These are phyloP conservation scores for Amylostereum chailletii DNA, from an alignment of 1,284 basidiomycete species.

Conservation along the genomic window DNA sequence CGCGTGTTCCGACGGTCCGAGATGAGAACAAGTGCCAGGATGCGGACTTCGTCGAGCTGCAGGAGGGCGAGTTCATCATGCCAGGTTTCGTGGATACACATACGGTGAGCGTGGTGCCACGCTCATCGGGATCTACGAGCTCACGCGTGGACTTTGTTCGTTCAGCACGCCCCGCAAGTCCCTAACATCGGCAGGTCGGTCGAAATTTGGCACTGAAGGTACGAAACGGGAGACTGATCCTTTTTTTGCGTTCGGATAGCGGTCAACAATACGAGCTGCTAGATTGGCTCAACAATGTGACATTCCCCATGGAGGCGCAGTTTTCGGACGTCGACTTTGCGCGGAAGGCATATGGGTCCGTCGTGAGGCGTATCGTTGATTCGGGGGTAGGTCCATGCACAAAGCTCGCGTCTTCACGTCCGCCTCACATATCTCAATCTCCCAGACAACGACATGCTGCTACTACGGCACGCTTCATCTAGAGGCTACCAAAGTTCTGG, in stretches of 20 bases:
- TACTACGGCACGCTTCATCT: constrained; percentile 86
- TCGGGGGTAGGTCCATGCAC: constrained; percentile 51
- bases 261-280: constrained; percentile 81
- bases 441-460: constrained; percentile 86
- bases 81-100: constrained; percentile 91
- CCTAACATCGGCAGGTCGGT: constrained; percentile 76
- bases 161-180: constrained; percentile 80
- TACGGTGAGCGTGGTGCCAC: constrained; percentile 43
- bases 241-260: constrained; percentile 24
- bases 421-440: constrained; percentile 3
- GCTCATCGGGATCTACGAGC: background rate
- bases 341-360: constrained; percentile 56
- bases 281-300: constrained; percentile 83
- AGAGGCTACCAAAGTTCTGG: constrained; percentile 75
- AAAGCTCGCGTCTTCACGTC: background rate
- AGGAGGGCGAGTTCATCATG: constrained; percentile 71
- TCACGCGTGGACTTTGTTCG: background rate
- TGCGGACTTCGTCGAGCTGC: constrained; percentile 37
- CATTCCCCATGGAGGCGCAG: constrained; percentile 84
- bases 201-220: background rate
- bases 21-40: constrained; percentile 30
- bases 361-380: constrained; percentile 71
- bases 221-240: constrained; percentile 1
- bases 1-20: constrained; percentile 35
- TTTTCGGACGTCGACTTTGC: constrained; percentile 76